A percentile compares a stretch with the other conserved stretches of the same genome.
phyloP scores from a whole-genome alignment of 78 protist species.

The Speleostelium caveatum region DNA sequence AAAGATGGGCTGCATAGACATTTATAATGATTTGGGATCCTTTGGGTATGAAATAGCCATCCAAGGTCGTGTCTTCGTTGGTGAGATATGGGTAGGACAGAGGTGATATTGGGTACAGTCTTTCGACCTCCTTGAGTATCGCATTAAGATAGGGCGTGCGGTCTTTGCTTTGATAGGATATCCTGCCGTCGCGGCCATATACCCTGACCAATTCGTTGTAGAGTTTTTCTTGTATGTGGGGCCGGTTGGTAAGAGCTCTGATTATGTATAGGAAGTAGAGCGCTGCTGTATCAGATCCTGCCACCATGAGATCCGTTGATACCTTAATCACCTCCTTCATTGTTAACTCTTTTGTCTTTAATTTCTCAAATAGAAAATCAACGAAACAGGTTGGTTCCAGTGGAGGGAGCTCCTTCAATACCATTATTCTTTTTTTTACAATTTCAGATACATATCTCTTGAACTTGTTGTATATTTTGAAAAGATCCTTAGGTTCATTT shows the following conservation, averaged over 20 bases:
- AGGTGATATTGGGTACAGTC: neutral
- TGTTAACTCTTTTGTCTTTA: neutral
- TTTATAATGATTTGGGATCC: conserved; percentile 40
- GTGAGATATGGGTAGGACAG: conserved; percentile 5
- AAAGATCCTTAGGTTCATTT: neutral
- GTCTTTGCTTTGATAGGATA: neutral
- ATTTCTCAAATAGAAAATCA: neutral
- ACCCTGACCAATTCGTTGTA: neutral
- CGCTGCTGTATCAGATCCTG: conserved; percentile 16
- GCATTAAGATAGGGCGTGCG: neutral
- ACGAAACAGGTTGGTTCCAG: neutral
- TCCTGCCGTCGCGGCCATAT: neutral
- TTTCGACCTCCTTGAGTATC: neutral
- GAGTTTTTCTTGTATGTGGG: conserved; percentile 3
- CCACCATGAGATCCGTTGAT: conserved; percentile 1
- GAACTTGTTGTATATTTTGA: neutral
- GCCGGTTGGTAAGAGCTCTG: conserved; percentile 4
- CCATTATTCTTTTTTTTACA: too few relatives aligned
- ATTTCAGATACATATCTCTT: neutral
- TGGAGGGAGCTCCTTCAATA: neutral
- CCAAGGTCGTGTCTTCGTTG: neutral
- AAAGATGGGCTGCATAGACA: neutral
- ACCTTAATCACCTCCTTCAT: neutral
- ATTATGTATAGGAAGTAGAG: neutral
- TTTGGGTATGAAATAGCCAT: conserved; percentile 9